A percentile compares a stretch with the other conserved stretches of the same genome.
These are phyloP conservation scores for Capronia coronata DNA, from an alignment of 2,329 filamentous ascomycete species.

Conservation along the genomic window DNA sequence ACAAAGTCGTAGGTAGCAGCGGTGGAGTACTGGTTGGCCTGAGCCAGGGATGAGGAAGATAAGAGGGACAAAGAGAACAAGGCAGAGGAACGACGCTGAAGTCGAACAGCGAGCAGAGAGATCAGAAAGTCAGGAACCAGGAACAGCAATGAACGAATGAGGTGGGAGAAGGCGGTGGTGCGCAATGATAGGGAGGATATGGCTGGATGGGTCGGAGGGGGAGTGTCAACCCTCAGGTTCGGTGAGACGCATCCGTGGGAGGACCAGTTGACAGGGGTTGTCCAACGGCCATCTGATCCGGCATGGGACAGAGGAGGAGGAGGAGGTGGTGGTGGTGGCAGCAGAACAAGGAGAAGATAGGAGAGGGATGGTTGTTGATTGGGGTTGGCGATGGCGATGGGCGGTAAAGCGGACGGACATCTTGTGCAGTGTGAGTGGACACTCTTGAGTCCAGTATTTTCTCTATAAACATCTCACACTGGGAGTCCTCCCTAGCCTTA, in stretches of 20 bases:
- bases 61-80: constrained; percentile 10
- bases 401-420: neutral
- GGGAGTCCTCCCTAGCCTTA: too few species aligned
- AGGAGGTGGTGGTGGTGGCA: neutral
- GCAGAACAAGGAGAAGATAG: neutral
- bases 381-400: too few species aligned
- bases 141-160: constrained; percentile 19
- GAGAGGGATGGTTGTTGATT: neutral
- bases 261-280: neutral
- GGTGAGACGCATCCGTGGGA: neutral
- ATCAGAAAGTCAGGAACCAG: constrained; percentile 17
- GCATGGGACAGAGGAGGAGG: neutral
- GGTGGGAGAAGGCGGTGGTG: constrained; percentile 4
- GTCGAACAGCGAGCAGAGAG: constrained; percentile 6
- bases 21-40: constrained; percentile 17
- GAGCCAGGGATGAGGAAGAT: constrained; percentile 7
- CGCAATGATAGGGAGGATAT: constrained; percentile 12
- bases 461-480: too few species aligned
- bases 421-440: neutral
- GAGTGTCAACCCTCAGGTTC: too few species aligned
- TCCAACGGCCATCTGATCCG: constrained; percentile 1
- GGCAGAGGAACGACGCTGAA: constrained; percentile 13
- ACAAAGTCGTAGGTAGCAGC: constrained; percentile 2
- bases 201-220: constrained; percentile 4
- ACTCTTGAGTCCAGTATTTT: neutral